Evolutionary conservation across 805 yeast species (phyloP).

Genomic region (Danielozyma ontarioensis): DNA sequence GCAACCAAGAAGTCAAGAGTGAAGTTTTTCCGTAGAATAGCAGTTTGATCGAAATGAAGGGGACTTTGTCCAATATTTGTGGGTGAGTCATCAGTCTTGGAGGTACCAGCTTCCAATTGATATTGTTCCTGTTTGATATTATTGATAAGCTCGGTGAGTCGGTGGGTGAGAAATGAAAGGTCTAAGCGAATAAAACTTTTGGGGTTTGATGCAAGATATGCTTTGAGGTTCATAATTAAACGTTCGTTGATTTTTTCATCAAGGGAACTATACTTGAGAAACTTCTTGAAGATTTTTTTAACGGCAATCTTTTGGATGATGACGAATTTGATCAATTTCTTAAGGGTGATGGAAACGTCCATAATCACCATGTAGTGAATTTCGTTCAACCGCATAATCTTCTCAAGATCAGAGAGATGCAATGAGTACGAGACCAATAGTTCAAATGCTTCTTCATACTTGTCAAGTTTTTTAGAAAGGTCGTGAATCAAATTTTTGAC

Average conservation of each 20-base stretch:
- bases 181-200: slow-evolving; percentile 59
- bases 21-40: slow-evolving; percentile 34
- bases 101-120: background rate
- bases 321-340: slow-evolving; percentile 64
- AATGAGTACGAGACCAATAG: slow-evolving; percentile 14
- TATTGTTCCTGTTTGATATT: slow-evolving; percentile 7
- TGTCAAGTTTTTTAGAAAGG: slow-evolving; percentile 43
- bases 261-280: slow-evolving; percentile 37
- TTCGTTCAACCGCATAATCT: slow-evolving; percentile 17
- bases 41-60: slow-evolving; percentile 25
- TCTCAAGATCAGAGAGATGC: background rate
- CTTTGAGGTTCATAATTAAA: slow-evolving; percentile 25
- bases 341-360: slow-evolving; percentile 43
- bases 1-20: slow-evolving; percentile 27
- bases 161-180: slow-evolving; percentile 56
- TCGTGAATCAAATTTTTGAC: slow-evolving; percentile 67
- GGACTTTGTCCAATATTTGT: background rate
- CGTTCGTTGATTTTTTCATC: slow-evolving; percentile 14
- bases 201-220: slow-evolving; percentile 35
- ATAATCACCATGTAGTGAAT: slow-evolving; percentile 32
- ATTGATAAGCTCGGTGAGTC: slow-evolving; percentile 45
- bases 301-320: slow-evolving; percentile 70
- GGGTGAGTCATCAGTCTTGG: background rate
- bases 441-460: slow-evolving; percentile 8
- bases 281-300: slow-evolving; percentile 70